Conservation (phyloP, 2,329 filamentous ascomycete species). For the Parafenestella ontariensis region DNA sequence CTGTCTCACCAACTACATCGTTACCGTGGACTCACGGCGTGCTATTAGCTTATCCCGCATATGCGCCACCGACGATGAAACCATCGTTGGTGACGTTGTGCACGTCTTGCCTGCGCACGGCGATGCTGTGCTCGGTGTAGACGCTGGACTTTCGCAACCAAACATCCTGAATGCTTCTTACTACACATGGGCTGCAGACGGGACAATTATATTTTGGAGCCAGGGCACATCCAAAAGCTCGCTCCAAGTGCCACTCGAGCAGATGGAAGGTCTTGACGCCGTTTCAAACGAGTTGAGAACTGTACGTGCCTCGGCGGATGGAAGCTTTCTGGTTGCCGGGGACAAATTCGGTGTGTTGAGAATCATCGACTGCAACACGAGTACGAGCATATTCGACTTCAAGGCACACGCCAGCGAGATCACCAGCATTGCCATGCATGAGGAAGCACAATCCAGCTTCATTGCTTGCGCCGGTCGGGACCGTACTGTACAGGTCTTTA, state of each 20-base stretch:
- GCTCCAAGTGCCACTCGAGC: slow-evolving; percentile 73
- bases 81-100: slow-evolving; percentile 38
- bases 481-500: slow-evolving; percentile 91
- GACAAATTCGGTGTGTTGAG: slow-evolving; percentile 85
- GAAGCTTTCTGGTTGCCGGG: slow-evolving; percentile 76
- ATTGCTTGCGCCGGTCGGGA: slow-evolving; percentile 82
- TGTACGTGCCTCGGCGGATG: slow-evolving; percentile 65
- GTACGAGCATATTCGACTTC: slow-evolving; percentile 70
- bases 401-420: slow-evolving; percentile 90
- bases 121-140: slow-evolving; percentile 73
- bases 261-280: slow-evolving; percentile 55
- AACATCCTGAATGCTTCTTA: slow-evolving; percentile 74
- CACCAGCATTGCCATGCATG: slow-evolving; percentile 77
- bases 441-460: slow-evolving; percentile 68
- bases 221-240: slow-evolving; percentile 72
- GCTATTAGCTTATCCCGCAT: slow-evolving; percentile 71
- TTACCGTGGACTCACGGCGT: slow-evolving; percentile 73
- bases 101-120: slow-evolving; percentile 63
- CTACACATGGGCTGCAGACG: slow-evolving; percentile 86
- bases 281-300: slow-evolving; percentile 65
- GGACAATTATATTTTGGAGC: slow-evolving; percentile 84
- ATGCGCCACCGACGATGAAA: slow-evolving; percentile 42
- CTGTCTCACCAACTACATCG: slow-evolving; percentile 46
- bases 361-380: slow-evolving; percentile 69
- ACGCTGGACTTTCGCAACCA: slow-evolving; percentile 63